phyloP scores from a whole-genome alignment of 2,329 filamentous ascomycete genomes.

The Penicillium sp. region DNA sequence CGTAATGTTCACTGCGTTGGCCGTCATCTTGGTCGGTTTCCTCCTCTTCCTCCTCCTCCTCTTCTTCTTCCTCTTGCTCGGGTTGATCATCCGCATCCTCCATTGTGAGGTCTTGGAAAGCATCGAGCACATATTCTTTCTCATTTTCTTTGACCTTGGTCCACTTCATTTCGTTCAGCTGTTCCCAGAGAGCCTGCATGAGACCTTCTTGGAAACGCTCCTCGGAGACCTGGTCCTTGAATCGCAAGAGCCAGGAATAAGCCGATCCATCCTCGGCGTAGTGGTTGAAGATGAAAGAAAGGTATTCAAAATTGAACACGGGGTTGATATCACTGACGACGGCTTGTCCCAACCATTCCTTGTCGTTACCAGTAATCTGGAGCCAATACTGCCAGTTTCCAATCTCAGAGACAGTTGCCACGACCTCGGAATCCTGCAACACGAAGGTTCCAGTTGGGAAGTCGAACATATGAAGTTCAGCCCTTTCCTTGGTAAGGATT shows the following conservation, averaged over 20 bases:
- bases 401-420: constrained; percentile 80
- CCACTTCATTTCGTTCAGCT: constrained; percentile 94
- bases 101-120: constrained; percentile 93
- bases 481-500: constrained; percentile 73
- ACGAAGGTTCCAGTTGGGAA: constrained; percentile 85
- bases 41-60: constrained; percentile 58
- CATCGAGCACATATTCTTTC: constrained; percentile 90
- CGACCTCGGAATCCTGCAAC: constrained; percentile 73
- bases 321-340: constrained; percentile 92
- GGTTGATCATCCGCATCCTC: constrained; percentile 70
- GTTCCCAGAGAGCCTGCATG: constrained; percentile 96
- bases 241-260: constrained; percentile 93
- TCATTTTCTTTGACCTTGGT: constrained; percentile 89
- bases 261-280: constrained; percentile 86
- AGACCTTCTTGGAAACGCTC: constrained; percentile 91
- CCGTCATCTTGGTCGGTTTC: constrained; percentile 67
- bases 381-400: constrained; percentile 97
- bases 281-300: constrained; percentile 99
- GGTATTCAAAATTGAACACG: constrained; percentile 97
- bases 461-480: constrained; percentile 92
- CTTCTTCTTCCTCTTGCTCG: constrained; percentile 60
- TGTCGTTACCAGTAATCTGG: constrained; percentile 75
- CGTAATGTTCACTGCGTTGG: constrained; percentile 73
- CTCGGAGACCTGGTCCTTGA: constrained; percentile 78
- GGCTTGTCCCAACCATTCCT: constrained; percentile 84